Evolutionary conservation across 1,284 basidiomycete genomes (phyloP), one percentile per base, ranked within the genome.

Genomic region (Cryptococcus sp.): DNA sequence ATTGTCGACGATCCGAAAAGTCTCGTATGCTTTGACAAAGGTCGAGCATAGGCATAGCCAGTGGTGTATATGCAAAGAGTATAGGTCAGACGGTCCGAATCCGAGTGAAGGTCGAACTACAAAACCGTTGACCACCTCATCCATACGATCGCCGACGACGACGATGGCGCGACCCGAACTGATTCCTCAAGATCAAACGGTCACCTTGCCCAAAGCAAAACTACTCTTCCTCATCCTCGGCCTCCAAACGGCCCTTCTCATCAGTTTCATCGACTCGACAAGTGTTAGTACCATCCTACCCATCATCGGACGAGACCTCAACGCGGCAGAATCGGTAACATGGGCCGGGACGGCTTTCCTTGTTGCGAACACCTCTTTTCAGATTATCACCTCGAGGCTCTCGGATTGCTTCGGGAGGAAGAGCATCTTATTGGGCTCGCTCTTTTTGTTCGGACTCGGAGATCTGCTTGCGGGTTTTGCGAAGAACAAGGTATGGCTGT

Each of bases 331-430:
- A 2, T 58, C 52, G 14, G 58, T 67, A 35, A 60, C 57, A n/a
- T 65, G 65, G 65, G 62, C 61, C 18, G 64, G 62, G 2, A 63
- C 65, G 19, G 49, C 58, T 2, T 58, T 65, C 43, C 50, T 65
- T n/a, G 59, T 67, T 16, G 62, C 65, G 12, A 58, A 56, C 33
- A 66, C 65, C 2, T 55, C 56, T n/a, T 60, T 63, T 37, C 60
- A 61, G 43, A 54, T 65, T 22, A 38, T 45, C 48, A 52, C 52
- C 4, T 60, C 59, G 2, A 45, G 64, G 2, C 47, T 66, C n/a
- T 56, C 52, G 26, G 64, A 66, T 48, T 59, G 57, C 34, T 62
- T 65, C 33, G 64, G 64, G 6, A 46, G 64, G 37, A 64, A 63
- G 39, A 28, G 47, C 9, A 48, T 58, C 18, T 48, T 66, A 12